These are phyloP conservation scores for Litsea cubeba DNA, from an alignment of 164 flowering plant species.

Conservation along the genomic window DNA sequence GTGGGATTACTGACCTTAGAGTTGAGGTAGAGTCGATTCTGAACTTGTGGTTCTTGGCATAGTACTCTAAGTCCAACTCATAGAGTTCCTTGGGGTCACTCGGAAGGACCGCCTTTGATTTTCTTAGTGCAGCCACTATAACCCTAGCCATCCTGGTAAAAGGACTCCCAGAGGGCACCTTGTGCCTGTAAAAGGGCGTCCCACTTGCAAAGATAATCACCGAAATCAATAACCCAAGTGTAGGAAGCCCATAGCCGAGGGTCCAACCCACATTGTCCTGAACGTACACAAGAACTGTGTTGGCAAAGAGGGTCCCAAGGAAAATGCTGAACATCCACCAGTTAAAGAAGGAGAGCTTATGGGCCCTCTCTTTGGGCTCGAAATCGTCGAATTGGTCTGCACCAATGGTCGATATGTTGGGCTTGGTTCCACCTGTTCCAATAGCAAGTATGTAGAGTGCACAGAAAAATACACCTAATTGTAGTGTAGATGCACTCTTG, in stretches of 20 bases:
- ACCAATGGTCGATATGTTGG: conserved; percentile 31
- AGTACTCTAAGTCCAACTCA: conserved; percentile 24
- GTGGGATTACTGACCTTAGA: conserved; percentile 15
- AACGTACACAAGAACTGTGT: conserved; percentile 28
- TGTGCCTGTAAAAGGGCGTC: conserved; percentile 31
- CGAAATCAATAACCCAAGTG: conserved; percentile 22
- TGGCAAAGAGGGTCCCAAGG: conserved; percentile 28
- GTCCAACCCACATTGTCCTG: conserved; percentile 33
- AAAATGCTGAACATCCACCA: conserved; percentile 37
- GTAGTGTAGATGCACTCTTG: conserved; percentile 14
- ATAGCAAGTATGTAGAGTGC: conserved; percentile 22
- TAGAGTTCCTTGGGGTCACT: conserved; percentile 25
- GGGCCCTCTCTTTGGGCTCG: conserved; percentile 21
- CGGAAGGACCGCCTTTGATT: conserved; percentile 19
- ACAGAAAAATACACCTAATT: conserved; percentile 18
- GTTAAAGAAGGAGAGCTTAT: conserved; percentile 32
- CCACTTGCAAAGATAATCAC: conserved; percentile 21
- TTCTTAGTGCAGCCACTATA: conserved; percentile 20
- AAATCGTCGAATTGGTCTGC: conserved; percentile 26
- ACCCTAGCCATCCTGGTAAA: conserved; percentile 26
- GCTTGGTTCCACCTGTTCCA: conserved; percentile 30
- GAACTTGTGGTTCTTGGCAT: conserved; percentile 14
- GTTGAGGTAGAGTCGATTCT: conserved; percentile 22
- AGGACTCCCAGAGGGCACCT: conserved; percentile 25
- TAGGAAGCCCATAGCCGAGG: conserved; percentile 30